Evolutionary conservation across 495 filamentous ascomycete species (phyloP), one percentile per base, ranked within the genome.

Genomic region (Mytilinidion resinicola): DNA sequence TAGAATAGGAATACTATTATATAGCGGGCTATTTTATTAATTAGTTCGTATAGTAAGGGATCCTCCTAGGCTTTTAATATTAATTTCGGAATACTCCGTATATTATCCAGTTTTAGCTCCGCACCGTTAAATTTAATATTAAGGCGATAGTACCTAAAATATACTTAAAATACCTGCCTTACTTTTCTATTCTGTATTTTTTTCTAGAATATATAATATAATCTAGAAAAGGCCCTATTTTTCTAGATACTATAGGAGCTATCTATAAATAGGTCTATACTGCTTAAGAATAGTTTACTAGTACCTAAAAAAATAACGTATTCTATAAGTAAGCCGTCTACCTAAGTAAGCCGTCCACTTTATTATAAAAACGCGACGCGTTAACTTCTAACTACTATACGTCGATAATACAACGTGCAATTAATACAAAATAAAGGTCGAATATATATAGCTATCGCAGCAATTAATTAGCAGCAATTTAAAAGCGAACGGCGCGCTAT

Each of bases 231-330:
- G 7, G 15, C 42, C 6, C 15, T 46, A 9, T 46, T 46, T 17
- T 46, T 9, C 42, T 17, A 17, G 12, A 17, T 8, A 46, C 20
- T 8, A 17, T 8, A 7, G 6, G 42, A 8, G 6, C 14, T 6
- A 6, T 8, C 20, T 17, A 6, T 17, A 9, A 17, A 46, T 17
- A 46, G 7, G 15, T 17, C 42, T 7, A 6, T 17, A 46, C 15
- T 9, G 8, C 15, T 9, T 17, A 17, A 17, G n/a, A n/a, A n/a
- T n/a, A n/a, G n/a, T 17, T 46, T 6, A 17, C 72, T 72, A 0
- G 72, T 76, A 1, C 71, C 73, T 9, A 76, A 56, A 11, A 63
- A 72, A 1, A 76, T 50, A 34, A 73, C 53, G 10, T 66, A 47
- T 76, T 76, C 19, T 70, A n/a, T n/a, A n/a, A n/a, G n/a, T n/a